A percentile compares a stretch with the other conserved stretches of the same genome.
Conservation (phyloP, 495 filamentous ascomycete genomes). For the Penicillium mononematosum region DNA sequence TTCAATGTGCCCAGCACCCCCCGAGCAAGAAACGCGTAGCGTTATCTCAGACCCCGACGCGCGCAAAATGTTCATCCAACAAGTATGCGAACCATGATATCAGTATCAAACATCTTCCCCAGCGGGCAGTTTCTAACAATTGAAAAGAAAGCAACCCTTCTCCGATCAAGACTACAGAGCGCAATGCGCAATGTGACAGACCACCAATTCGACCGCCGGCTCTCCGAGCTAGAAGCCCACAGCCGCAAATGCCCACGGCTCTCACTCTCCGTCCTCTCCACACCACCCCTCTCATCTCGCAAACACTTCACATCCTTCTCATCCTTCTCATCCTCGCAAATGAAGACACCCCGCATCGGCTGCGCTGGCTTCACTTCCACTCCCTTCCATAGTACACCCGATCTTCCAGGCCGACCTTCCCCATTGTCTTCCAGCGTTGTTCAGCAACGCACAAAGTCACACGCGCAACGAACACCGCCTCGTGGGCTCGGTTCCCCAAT, state of each 20-base stretch:
- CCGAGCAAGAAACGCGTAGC: constrained; percentile 16
- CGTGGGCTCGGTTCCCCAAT: constrained; percentile 31
- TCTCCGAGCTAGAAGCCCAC: constrained; percentile 47
- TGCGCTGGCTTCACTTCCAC: constrained; percentile 23
- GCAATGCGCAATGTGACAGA: constrained; percentile 45
- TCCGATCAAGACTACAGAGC: constrained; percentile 43
- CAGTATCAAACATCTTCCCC: not conserved
- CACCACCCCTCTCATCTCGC: constrained; percentile 19
- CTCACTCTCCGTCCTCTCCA: constrained; percentile 26
- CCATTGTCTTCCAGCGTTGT: constrained; percentile 10
- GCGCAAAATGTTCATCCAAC: constrained; percentile 46
- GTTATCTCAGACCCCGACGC: constrained; percentile 39
- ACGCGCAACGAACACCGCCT: constrained; percentile 27
- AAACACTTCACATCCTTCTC: constrained; percentile 19
- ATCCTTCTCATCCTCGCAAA: constrained; percentile 14
- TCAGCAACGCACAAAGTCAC: constrained; percentile 24
- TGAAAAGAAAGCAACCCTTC: constrained; percentile 45
- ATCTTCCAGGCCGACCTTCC: constrained; percentile 22
- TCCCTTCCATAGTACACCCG: constrained; percentile 24
- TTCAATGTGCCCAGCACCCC: constrained; percentile 12
- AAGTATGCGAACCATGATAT: constrained; percentile 29
- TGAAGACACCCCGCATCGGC: constrained; percentile 27
- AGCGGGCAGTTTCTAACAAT: constrained; percentile 8
- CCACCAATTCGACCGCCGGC: constrained; percentile 45
- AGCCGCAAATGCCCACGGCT: constrained; percentile 43